phyloP scores from a whole-genome alignment of 192 early-diverging fungal species.

The Backusella tarrabulga region DNA sequence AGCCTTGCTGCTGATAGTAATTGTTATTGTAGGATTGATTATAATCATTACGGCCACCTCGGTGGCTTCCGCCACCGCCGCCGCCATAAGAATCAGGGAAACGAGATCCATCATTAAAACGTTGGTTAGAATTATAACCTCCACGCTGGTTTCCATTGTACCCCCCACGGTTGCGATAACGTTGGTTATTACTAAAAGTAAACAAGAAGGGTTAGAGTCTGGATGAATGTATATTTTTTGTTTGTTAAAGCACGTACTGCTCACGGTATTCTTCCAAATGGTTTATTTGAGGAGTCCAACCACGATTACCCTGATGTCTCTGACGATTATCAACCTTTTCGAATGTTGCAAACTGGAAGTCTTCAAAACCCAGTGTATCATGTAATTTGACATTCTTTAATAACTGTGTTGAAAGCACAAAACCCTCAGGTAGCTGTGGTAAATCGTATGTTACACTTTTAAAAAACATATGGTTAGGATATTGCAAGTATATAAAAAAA shows the following conservation, averaged over 20 bases:
- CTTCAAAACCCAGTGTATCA: conserved; percentile 34
- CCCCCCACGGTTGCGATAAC: conserved; percentile 23
- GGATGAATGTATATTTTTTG: background rate
- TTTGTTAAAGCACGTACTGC: conserved; percentile 19
- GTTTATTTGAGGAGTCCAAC: conserved; percentile 37
- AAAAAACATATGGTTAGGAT: background rate
- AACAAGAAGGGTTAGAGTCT: background rate
- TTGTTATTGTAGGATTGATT: background rate
- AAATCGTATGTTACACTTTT: conserved; percentile 33
- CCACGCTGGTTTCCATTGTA: conserved; percentile 18
- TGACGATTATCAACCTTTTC: conserved; percentile 40
- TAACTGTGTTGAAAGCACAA: conserved; percentile 22
- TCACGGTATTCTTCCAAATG: conserved; percentile 34
- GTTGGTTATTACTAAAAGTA: conserved; percentile 28
- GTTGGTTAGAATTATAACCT: background rate
- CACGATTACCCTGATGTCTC: conserved; percentile 36
- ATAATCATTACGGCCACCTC: background rate
- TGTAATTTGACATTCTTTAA: conserved; percentile 30
- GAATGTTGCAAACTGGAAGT: conserved; percentile 44
- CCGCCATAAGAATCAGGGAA: conserved; percentile 28
- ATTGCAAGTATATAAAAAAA: background rate
- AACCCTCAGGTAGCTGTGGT: conserved; percentile 21
- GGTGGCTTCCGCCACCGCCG: background rate
- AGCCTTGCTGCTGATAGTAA: background rate
- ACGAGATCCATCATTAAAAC: conserved; percentile 28